These are phyloP conservation scores for Megacollybia platyphylla DNA, from an alignment of 1,284 basidiomycete genomes.

Conservation along the genomic window DNA sequence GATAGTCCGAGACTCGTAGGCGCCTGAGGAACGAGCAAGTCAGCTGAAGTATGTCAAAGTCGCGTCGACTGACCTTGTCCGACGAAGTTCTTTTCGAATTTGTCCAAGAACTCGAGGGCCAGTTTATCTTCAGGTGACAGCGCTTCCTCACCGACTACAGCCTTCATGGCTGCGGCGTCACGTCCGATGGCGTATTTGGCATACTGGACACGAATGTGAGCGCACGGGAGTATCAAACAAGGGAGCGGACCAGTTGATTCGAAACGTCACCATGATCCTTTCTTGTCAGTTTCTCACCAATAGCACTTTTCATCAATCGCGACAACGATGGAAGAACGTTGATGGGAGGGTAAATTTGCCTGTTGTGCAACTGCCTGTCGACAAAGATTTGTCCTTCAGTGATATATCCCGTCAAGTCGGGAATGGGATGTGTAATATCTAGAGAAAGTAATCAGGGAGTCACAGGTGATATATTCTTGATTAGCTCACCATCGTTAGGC, in stretches of 20 bases:
- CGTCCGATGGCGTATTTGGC: slow-evolving; percentile 96
- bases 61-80: slow-evolving; percentile 60
- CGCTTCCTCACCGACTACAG: slow-evolving; percentile 98
- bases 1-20: slow-evolving; percentile 93
- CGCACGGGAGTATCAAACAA: slow-evolving; percentile 3
- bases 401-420: slow-evolving; percentile 98
- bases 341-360: slow-evolving; percentile 99
- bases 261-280: slow-evolving; percentile 99
- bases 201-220: slow-evolving; percentile 45
- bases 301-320: slow-evolving; percentile 99
- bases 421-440: slow-evolving; percentile 99
- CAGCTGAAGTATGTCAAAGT: not conserved
- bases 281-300: slow-evolving; percentile 93
- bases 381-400: slow-evolving; percentile 99
- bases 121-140: slow-evolving; percentile 89
- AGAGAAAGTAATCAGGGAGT: slow-evolving; percentile 10
- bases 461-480: slow-evolving; percentile 8
- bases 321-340: slow-evolving; percentile 98
- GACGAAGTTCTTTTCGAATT: slow-evolving; percentile 92
- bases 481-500: slow-evolving; percentile 88
- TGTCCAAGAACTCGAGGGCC: slow-evolving; percentile 86
- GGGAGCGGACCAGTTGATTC: slow-evolving; percentile 66
- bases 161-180: slow-evolving; percentile 98
- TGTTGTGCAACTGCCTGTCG: slow-evolving; percentile 87
- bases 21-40: slow-evolving; percentile 32